These are phyloP conservation scores for Irpex sp. DNA, from an alignment of 1,284 basidiomycete genomes.

Conservation along the genomic window DNA sequence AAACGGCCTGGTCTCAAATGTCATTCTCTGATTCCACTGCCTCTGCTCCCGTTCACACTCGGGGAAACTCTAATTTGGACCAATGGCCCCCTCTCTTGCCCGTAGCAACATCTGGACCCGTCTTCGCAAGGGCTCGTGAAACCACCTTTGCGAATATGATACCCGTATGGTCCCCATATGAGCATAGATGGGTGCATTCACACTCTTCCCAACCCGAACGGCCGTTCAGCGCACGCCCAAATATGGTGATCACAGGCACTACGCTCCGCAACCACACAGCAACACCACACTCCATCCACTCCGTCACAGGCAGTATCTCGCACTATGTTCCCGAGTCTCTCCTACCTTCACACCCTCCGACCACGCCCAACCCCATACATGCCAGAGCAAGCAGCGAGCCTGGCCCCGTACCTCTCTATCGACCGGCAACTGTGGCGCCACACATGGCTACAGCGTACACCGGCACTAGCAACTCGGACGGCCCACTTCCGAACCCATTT, in stretches of 20 bases:
- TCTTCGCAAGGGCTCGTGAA: background rate
- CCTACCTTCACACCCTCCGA: background rate
- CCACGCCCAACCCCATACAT: constrained; percentile 6
- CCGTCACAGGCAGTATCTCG: constrained; percentile 26
- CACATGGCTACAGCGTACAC: background rate
- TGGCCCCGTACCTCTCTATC: constrained; percentile 2
- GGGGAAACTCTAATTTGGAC: background rate
- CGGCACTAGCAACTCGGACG: constrained; percentile 3
- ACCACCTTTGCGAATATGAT: background rate
- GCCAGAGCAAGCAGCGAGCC: constrained; percentile 16
- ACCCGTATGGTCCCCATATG: background rate
- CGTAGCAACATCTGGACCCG: background rate
- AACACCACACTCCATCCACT: constrained; percentile 24
- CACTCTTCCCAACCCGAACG: background rate
- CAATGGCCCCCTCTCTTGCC: background rate
- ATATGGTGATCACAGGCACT: background rate
- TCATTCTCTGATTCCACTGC: constrained; percentile 10
- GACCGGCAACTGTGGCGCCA: constrained; percentile 18
- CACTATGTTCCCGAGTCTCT: constrained; percentile 9
- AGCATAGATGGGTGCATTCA: background rate
- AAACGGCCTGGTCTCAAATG: constrained; percentile 14
- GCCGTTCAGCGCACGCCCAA: background rate
- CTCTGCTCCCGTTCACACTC: background rate
- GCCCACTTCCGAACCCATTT: constrained; percentile 19
- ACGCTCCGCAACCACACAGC: constrained; percentile 16